phyloP scores from a whole-genome alignment of 371 early-diverging fungal species.

The Nematocida displodere region DNA sequence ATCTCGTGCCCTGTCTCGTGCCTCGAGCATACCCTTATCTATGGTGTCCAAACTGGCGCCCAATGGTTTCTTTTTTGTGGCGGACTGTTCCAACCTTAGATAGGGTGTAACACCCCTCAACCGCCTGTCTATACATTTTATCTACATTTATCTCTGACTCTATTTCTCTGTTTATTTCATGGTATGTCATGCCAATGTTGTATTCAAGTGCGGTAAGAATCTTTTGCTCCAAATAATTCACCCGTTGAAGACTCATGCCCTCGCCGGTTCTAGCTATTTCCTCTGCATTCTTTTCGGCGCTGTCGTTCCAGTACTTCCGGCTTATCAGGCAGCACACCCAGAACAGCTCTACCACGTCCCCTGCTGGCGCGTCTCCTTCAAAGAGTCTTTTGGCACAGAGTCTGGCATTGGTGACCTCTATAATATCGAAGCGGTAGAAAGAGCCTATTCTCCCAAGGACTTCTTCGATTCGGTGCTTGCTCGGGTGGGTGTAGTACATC shows the following conservation, averaged over 20 bases:
- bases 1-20: too few species aligned
- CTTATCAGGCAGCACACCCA: conserved; percentile 34
- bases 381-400: conserved; percentile 9
- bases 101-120: too few species aligned
- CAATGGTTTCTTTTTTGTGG: too few species aligned
- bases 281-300: conserved; percentile 25
- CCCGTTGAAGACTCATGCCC: not conserved
- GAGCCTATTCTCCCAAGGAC: not conserved
- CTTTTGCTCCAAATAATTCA: conserved; percentile 9
- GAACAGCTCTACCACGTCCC: conserved; percentile 16
- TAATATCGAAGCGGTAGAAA: not conserved
- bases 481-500: conserved; percentile 12
- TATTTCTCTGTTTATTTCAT: conserved; percentile 38
- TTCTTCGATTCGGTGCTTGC: not conserved
- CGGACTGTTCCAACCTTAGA: too few species aligned
- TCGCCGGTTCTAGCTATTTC: not conserved
- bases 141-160: conserved; percentile 23
- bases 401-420: conserved; percentile 32
- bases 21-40: too few species aligned
- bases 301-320: conserved; percentile 39
- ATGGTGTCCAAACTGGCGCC: too few species aligned
- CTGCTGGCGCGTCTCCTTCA: not conserved
- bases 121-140: conserved; percentile 2
- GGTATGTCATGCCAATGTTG: not conserved
- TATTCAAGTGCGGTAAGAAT: conserved; percentile 12